Evolutionary conservation across 2,329 filamentous ascomycete genomes (phyloP).

Genomic region (Botrytis deweyae): DNA sequence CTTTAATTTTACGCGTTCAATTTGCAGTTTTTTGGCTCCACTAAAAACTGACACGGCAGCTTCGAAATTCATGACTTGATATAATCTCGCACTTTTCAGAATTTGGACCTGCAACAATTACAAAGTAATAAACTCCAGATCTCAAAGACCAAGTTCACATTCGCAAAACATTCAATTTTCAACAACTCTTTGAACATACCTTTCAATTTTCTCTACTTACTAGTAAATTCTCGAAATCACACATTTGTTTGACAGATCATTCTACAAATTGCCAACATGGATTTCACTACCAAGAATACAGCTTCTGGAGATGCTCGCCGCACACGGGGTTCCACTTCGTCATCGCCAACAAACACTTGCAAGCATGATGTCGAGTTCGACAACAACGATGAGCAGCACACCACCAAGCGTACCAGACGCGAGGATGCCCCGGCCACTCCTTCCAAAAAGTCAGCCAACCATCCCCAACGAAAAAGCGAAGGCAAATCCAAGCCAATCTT

Average conservation of each 20-base stretch:
- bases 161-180: neutral
- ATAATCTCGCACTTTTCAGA: neutral
- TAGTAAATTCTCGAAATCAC: neutral
- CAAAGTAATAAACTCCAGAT: neutral
- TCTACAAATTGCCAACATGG: neutral
- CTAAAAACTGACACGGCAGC: neutral
- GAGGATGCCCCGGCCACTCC: neutral
- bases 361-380: neutral
- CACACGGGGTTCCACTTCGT: neutral
- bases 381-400: neutral
- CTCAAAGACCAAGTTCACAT: neutral
- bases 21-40: neutral
- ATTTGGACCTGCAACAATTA: neutral
- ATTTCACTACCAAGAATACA: neutral
- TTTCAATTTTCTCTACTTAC: neutral
- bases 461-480: neutral
- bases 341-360: neutral
- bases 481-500: neutral
- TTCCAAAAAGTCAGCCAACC: neutral
- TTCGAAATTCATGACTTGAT: neutral
- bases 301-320: neutral
- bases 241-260: neutral
- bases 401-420: neutral
- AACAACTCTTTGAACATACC: neutral
- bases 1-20: neutral